phyloP scores from a whole-genome alignment of 345 rosid genomes.

The Aquilaria yunnanensis region DNA sequence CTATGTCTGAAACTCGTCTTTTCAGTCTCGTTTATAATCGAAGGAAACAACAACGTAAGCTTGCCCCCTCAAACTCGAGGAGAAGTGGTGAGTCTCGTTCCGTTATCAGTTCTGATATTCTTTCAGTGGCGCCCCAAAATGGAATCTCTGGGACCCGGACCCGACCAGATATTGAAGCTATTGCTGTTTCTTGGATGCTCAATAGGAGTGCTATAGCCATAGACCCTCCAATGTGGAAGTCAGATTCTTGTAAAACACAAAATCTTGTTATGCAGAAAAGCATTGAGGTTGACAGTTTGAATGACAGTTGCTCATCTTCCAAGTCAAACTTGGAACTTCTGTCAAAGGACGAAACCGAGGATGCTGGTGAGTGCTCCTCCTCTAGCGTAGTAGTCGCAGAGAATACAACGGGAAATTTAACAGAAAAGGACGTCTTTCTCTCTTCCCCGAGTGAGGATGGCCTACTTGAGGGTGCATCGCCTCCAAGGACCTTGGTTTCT shows the following conservation, averaged over 20 bases:
- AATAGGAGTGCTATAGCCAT: constrained; percentile 15
- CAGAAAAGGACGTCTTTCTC: constrained; percentile 37
- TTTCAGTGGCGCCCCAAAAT: constrained; percentile 25
- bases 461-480: constrained; percentile 21
- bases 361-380: constrained; percentile 51
- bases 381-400: constrained; percentile 43
- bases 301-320: constrained; percentile 66
- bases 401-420: constrained; percentile 23
- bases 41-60: constrained; percentile 33
- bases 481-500: constrained; percentile 15
- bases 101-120: constrained; percentile 35
- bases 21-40: constrained; percentile 53
- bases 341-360: constrained; percentile 45
- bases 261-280: constrained; percentile 26
- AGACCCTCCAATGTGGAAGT: constrained; percentile 20
- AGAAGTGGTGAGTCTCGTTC: constrained; percentile 35
- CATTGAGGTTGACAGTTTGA: constrained; percentile 42
- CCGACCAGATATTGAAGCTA: constrained; percentile 16
- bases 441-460: constrained; percentile 31
- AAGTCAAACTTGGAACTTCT: constrained; percentile 47
- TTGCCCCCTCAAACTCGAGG: constrained; percentile 26
- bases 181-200: constrained; percentile 17
- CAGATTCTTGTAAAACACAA: constrained; percentile 27
- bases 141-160: constrained; percentile 17
- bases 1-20: constrained; percentile 30